Conservation (phyloP, 768 basidiomycete genomes). For the Trametes sanguinea region DNA sequence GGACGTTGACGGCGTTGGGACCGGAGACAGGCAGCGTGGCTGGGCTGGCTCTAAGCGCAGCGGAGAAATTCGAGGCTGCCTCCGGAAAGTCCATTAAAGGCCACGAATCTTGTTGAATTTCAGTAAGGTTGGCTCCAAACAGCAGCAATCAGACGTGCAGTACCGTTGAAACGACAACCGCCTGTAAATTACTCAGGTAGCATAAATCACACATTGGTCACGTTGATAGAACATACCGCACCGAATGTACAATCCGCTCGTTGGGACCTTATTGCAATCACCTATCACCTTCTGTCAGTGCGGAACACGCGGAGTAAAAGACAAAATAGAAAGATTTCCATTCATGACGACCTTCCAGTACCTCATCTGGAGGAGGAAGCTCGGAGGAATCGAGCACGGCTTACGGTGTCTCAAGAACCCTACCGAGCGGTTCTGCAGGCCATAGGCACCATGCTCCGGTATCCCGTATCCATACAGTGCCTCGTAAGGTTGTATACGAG, state of each 20-base stretch:
- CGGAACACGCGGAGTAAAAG: not conserved
- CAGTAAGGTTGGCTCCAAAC: no score
- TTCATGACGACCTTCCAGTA: not conserved
- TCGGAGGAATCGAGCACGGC: conserved; percentile 13
- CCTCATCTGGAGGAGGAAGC: conserved; percentile 10
- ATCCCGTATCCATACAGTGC: not conserved
- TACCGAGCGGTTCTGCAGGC: not conserved
- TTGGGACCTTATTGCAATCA: not conserved
- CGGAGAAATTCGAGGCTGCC: conserved; percentile 2
- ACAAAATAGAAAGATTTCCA: not conserved
- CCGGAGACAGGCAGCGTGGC: not conserved
- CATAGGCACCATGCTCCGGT: not conserved
- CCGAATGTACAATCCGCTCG: not conserved
- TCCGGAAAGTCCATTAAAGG: not conserved
- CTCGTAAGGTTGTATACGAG: conserved; percentile 11
- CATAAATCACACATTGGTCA: no score
- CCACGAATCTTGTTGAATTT: not conserved
- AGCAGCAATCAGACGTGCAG: no score
- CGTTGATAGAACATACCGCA: no score
- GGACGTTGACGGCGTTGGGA: not conserved
- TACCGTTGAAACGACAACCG: no score
- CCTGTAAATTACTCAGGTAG: no score
- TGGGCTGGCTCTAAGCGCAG: not conserved
- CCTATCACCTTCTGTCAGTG: conserved; percentile 3
- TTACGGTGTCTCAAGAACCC: conserved; percentile 13